Conservation (phyloP, 2,329 filamentous ascomycete genomes). For the Berkeleyomyces rouxiae region DNA sequence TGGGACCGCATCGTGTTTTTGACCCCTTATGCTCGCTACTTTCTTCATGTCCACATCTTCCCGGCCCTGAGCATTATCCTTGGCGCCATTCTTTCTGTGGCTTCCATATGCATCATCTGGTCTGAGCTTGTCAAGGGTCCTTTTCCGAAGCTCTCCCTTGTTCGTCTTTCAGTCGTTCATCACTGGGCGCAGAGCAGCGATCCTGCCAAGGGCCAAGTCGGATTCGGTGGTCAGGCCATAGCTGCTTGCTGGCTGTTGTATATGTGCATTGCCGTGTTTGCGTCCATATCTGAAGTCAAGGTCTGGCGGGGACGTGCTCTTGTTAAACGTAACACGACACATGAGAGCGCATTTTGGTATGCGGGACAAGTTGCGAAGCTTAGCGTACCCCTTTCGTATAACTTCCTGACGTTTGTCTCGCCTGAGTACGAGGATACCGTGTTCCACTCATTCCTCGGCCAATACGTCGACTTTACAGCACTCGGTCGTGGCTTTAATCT, state of each 20-base stretch:
- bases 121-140: conserved; percentile 82
- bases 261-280: conserved; percentile 83
- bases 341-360: conserved; percentile 93
- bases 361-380: conserved; percentile 81
- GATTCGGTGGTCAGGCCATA: conserved; percentile 71
- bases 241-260: conserved; percentile 83
- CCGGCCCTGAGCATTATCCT: conserved; percentile 49
- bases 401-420: conserved; percentile 84
- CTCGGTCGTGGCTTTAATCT: conserved; percentile 73
- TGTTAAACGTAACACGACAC: conserved; percentile 77
- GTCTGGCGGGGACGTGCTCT: conserved; percentile 94
- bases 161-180: conserved; percentile 51
- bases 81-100: conserved; percentile 52
- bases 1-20: conserved; percentile 43
- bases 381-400: conserved; percentile 85
- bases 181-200: conserved; percentile 41
- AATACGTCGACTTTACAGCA: conserved; percentile 65
- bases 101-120: conserved; percentile 77
- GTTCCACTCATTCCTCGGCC: conserved; percentile 77
- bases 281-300: conserved; percentile 78
- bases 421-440: conserved; percentile 54
- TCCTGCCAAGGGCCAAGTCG: conserved; percentile 51
- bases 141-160: conserved; percentile 57
- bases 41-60: conserved; percentile 56
- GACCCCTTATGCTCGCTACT: conserved; percentile 66